Percentiles rank a stretch among this genome's conserved stretches.
Conservation (phyloP, 129 eudicot genomes). For the Saussurea involucrata region DNA sequence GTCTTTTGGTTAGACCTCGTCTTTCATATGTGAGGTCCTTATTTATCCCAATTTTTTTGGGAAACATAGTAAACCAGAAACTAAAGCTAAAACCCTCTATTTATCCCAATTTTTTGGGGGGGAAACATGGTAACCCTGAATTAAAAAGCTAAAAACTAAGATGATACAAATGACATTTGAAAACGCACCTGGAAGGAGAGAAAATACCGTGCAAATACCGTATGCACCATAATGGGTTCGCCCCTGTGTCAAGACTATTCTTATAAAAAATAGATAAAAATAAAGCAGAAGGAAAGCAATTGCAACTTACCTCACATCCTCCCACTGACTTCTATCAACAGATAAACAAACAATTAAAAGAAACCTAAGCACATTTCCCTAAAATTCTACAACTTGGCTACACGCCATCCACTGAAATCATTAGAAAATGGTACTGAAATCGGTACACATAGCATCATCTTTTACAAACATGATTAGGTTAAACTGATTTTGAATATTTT, state of each 20-base stretch:
- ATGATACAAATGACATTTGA: background rate
- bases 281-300: background rate
- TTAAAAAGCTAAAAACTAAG: background rate
- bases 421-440: background rate
- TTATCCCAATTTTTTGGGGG: background rate
- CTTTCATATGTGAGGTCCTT: background rate
- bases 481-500: background rate
- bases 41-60: no score
- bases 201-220: background rate
- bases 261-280: background rate
- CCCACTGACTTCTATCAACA: background rate
- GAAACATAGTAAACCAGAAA: no score
- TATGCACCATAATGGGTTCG: background rate
- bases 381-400: conserved; percentile 2
- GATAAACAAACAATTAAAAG: background rate
- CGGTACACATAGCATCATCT: conserved; percentile 12
- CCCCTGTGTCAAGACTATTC: background rate
- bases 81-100: no score
- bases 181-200: background rate
- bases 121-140: background rate
- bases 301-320: background rate
- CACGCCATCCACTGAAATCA: background rate
- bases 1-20: background rate
- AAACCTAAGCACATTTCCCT: conserved; percentile 13
- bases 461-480: conserved; percentile 11